Base-by-base conservation (phyloP, 2,329 filamentous ascomycete species). In the Domatiomyces catenatus region DNA sequence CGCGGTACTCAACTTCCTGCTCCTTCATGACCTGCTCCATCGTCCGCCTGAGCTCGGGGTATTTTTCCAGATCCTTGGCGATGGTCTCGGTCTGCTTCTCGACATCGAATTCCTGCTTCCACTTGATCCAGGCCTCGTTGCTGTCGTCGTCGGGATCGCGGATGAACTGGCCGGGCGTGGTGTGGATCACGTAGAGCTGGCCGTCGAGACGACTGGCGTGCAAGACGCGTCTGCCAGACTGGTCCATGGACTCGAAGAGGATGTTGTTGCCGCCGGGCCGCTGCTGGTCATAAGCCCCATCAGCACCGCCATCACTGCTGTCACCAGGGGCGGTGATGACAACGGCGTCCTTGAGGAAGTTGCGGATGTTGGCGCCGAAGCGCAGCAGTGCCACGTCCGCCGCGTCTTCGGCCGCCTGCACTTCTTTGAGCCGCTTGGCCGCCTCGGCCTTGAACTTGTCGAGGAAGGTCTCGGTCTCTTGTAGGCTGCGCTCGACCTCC, bases 1-100 rank as follows among this genome's bases (percentile, higher is more conserved):
- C 78, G 48, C 73, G 76, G 62, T 98, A 98, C 32, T 89, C 77
- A n/a, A 95, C 86, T 15, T 39, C 32, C 59, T 80, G 78, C 66
- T 89, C 88, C 1, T 92, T 92, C n/a, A 98, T 92, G 50, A 94
- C 71, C 70, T 84, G 88, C 75, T 95, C 92, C 90, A 98, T 96
- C 0, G 88, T 88, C 22, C 75, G 69, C 59, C 89, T 75, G 60
- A 98, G 71, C 67, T 96, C 90, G 8, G 82, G 79, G 62, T 94
- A 94, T 64, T 84, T 86, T 58, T 89, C 81, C 58, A 98, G 66
- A 66, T 98, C 88, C 53, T 71, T 73, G 46, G 83, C 80, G 58
- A 98, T 93, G 49, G 83, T 81, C 17, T 82, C 81, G 1, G 92
- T 96, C 75, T 89, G 90, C 62, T 76, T 76, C 49, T 90, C 88